These are phyloP conservation scores for Rhodotorula babjevae DNA, from an alignment of 768 basidiomycete species.

Conservation along the genomic window DNA sequence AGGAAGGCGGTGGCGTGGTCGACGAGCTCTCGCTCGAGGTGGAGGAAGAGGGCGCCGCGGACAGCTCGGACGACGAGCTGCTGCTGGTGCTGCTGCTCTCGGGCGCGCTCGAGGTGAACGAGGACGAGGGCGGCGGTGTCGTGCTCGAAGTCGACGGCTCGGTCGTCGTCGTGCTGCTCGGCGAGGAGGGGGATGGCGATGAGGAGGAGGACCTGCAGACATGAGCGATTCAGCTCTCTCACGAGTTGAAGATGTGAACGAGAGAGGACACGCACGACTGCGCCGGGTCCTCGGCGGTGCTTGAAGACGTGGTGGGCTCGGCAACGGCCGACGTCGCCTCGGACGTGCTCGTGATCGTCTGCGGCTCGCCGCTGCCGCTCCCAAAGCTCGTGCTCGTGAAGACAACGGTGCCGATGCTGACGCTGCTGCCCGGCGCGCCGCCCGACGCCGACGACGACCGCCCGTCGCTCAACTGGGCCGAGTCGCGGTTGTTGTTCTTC, in stretches of 20 bases:
- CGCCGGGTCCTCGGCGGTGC: background rate
- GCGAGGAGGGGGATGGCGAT: background rate
- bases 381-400: constrained; percentile 18
- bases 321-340: background rate
- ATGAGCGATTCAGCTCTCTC: background rate
- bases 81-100: background rate
- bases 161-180: background rate
- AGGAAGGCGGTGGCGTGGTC: background rate
- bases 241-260: too few species aligned
- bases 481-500: constrained; percentile 4
- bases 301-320: background rate
- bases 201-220: background rate
- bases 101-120: background rate
- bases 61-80: background rate
- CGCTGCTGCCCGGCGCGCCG: background rate
- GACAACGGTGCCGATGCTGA: background rate
- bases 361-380: background rate
- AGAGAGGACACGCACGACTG: background rate
- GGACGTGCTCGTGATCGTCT: background rate
- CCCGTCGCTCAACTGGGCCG: constrained; percentile 9
- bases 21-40: background rate
- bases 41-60: background rate
- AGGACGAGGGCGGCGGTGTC: background rate
- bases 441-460: background rate
- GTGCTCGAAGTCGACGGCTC: background rate